phyloP scores from a whole-genome alignment of 495 filamentous ascomycete genomes.

The Penicillium odoratum region DNA sequence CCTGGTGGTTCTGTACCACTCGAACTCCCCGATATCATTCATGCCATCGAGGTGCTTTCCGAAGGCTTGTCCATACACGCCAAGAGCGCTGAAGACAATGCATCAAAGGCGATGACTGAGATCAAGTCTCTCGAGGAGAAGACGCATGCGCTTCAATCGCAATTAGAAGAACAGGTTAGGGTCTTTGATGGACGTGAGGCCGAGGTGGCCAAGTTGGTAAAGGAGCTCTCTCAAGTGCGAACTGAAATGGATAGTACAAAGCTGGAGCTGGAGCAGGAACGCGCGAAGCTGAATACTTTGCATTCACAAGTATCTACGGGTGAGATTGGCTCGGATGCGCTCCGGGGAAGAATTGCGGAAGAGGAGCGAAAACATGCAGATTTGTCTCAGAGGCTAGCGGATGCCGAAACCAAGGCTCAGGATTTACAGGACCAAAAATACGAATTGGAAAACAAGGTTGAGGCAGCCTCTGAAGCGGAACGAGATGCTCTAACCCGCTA shows the following conservation, averaged over 20 bases:
- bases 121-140: conserved; percentile 53
- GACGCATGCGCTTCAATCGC: conserved; percentile 39
- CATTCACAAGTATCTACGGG: conserved; percentile 71
- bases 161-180: conserved; percentile 45
- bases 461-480: conserved; percentile 52
- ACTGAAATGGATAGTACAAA: conserved; percentile 58
- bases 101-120: conserved; percentile 37
- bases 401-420: conserved; percentile 62
- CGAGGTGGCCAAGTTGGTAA: conserved; percentile 37
- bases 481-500: conserved; percentile 48
- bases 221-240: conserved; percentile 54
- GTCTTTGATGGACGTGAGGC: conserved; percentile 42
- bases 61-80: conserved; percentile 54
- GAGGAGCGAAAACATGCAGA: conserved; percentile 63
- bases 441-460: conserved; percentile 57
- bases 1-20: conserved; percentile 54
- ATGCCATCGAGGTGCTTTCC: conserved; percentile 62
- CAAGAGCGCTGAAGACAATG: conserved; percentile 41
- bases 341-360: conserved; percentile 68
- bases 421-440: conserved; percentile 66
- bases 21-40: conserved; percentile 59
- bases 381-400: conserved; percentile 64
- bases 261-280: conserved; percentile 65
- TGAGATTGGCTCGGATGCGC: conserved; percentile 74
- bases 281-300: conserved; percentile 62